Percentiles rank a stretch among this genome's conserved stretches.
Evolutionary conservation across 768 basidiomycete genomes (phyloP).

Genomic region (Dictyophora rubrovolvata): DNA sequence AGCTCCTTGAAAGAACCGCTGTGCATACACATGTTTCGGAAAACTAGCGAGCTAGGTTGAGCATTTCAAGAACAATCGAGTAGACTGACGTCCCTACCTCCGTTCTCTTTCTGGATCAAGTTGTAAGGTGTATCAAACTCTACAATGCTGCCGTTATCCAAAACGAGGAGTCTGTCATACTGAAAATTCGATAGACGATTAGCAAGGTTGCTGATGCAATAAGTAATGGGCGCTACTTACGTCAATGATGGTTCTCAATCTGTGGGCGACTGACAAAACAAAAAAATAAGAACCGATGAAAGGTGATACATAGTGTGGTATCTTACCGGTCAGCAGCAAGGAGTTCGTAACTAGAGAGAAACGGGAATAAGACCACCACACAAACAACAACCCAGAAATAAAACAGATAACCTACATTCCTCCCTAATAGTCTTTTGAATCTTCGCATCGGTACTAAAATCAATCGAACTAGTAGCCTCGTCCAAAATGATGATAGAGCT

Average conservation of each 20-base stretch:
- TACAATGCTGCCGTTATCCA: constrained; percentile 43
- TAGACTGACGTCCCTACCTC: constrained; percentile 13
- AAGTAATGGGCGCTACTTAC: constrained; percentile 8
- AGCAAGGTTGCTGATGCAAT: constrained; percentile 5
- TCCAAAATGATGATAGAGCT: constrained; percentile 19
- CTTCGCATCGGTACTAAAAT: constrained; percentile 17
- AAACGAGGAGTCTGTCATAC: constrained; percentile 66
- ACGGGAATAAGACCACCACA: constrained; percentile 38
- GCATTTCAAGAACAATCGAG: neutral
- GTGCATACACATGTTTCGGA: constrained; percentile 44
- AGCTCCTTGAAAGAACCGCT: constrained; percentile 35
- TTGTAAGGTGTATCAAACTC: constrained; percentile 45
- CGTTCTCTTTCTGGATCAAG: constrained; percentile 35
- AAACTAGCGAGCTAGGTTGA: constrained; percentile 19
- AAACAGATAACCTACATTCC: constrained; percentile 15
- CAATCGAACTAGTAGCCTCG: constrained; percentile 15
- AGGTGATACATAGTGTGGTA: too few relatives aligned
- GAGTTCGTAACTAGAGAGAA: constrained; percentile 18
- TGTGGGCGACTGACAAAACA: constrained; percentile 49
- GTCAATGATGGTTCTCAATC: constrained; percentile 69
- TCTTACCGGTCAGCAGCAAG: constrained; percentile 60
- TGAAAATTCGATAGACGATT: constrained; percentile 19
- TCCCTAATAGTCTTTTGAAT: constrained; percentile 29
- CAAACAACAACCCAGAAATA: neutral
- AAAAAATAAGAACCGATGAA: neutral